Base-by-base conservation (phyloP, 106 monocot species). In the Phalaenopsis aphrodite region DNA sequence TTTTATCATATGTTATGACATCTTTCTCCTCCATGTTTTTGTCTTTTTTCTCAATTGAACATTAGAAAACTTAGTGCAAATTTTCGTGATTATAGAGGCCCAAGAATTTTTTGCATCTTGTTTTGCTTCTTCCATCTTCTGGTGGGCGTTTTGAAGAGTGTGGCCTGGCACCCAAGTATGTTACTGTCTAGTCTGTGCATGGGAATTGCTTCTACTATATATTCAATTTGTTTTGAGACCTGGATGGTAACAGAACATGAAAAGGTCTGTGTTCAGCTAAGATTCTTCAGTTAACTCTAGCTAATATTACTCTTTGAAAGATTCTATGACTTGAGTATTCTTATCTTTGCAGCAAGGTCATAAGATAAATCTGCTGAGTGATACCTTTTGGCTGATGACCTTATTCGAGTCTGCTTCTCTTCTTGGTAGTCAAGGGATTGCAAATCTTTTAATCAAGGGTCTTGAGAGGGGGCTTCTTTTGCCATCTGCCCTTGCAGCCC, bases 181-280 rank as follows among this genome's bases (percentile, higher is more conserved):
- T 93, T 91, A 86, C 49, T 94, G 61, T 76, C 79, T 65, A 87
- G 81, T 81, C 41, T 90, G 77, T 86, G 84, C 61, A 77, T 88
- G 47, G 81, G 89, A 79, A 78, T 99, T 82, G 85, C 95, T 38
- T 95, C 95, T 56, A 91, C 90, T 82, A 14, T 91, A 9, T 91
- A 90, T 68, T 88, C 82, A 18, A 95, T 93, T 84, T 90, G 89
- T 85, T 99, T 95, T 78, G 99, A 99, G 78, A 85, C 95, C 47
- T 95, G 93, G 95, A 89, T 99, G 89, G 91, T 91, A 11, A 41
- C 18, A n/a, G 93, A 95, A 64, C 93, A 99, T 80, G 99, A 95
- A 71, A 93, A 93, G 91, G 99, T 98, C 85, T 79, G 85, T 83
- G 41, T 75, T 72, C 15, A n/a, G 42, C 41, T 71, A 67, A 81